A percentile compares a stretch with the other conserved stretches of the same genome.
These are phyloP conservation scores for Cydonia oblonga DNA, from an alignment of 331 rosid species.

Conservation along the genomic window DNA sequence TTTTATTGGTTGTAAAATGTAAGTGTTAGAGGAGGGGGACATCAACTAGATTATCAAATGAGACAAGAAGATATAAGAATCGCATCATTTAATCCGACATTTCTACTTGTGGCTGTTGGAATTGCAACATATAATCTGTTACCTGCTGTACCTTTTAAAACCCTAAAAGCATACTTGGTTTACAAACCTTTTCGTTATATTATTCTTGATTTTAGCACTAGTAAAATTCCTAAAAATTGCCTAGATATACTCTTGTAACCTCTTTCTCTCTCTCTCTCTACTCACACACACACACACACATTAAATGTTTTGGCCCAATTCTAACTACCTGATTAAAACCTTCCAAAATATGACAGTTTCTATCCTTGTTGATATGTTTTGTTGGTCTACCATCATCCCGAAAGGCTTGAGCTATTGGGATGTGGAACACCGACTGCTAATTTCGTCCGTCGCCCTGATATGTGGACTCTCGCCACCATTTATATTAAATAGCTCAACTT, in stretches of 20 bases:
- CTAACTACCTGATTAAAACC: too few relatives aligned
- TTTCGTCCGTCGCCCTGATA: background rate
- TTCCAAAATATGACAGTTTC: too few relatives aligned
- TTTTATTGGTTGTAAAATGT: background rate
- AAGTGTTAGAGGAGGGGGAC: background rate
- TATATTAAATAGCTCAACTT: background rate
- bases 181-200: background rate
- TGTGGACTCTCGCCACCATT: background rate
- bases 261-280: too few relatives aligned
- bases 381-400: background rate
- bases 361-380: too few relatives aligned
- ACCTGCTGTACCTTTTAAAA: background rate
- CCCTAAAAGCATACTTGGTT: background rate
- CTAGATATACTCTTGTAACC: background rate
- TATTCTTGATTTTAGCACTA: background rate
- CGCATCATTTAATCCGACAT: background rate
- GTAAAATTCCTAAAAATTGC: background rate
- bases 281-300: background rate
- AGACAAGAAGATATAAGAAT: background rate
- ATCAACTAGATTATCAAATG: background rate
- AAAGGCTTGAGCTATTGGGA: background rate
- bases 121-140: background rate
- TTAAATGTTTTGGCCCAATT: too few relatives aligned
- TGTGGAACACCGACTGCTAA: background rate
- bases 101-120: background rate